These are phyloP conservation scores for Arctostaphylos glauca DNA, from an alignment of 148 eudicot species.

Conservation along the genomic window DNA sequence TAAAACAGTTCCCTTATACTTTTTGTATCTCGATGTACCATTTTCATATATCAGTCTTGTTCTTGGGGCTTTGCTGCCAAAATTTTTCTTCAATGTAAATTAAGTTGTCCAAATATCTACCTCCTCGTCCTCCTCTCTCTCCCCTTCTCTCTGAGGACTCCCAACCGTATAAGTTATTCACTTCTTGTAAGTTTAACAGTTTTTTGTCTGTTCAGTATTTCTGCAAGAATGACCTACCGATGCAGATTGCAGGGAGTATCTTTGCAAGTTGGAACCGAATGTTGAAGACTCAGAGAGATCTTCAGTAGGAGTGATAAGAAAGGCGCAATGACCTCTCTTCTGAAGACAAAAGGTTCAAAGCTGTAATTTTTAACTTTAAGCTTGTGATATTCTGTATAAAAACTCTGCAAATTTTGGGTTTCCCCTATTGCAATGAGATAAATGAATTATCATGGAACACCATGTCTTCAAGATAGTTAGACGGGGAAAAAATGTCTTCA, in stretches of 20 bases:
- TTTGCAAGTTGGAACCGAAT: not conserved
- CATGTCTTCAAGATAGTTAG: too few species aligned
- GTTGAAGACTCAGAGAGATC: not conserved
- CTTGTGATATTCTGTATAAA: not conserved
- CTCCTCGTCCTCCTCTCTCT: not conserved
- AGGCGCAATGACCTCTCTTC: not conserved
- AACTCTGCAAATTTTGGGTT: not conserved
- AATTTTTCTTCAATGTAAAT: not conserved
- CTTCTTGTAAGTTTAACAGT: not conserved
- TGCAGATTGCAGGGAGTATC: not conserved
- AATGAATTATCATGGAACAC: not conserved
- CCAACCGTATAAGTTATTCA: not conserved
- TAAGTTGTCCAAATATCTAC: not conserved
- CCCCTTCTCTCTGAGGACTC: not conserved
- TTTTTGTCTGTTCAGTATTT: not conserved
- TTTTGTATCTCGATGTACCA: not conserved
- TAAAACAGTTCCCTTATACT: not conserved
- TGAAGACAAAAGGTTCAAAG: not conserved
- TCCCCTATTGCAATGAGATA: not conserved
- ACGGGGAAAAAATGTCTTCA: too few species aligned
- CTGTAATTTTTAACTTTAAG: not conserved
- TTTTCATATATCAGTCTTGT: not conserved
- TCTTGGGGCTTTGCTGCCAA: not conserved
- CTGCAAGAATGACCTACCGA: not conserved
- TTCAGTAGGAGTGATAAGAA: not conserved